Evolutionary conservation across 441 rosid genomes (phyloP), one percentile per base, ranked within the genome.

Genomic region (Gossypium aridum): DNA sequence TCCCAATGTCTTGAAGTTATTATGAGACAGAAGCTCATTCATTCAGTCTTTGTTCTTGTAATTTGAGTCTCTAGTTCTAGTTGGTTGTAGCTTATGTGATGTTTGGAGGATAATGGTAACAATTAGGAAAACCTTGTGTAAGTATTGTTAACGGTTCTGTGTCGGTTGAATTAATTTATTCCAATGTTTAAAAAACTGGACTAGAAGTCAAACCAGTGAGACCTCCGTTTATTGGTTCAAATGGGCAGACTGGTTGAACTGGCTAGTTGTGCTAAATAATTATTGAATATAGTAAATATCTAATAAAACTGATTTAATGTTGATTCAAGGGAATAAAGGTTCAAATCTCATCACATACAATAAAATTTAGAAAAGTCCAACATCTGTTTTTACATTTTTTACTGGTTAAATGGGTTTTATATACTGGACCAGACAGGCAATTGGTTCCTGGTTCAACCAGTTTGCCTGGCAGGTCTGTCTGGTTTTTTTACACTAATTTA

Each of bases 291-390:
- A 10, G 16, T 56, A 8, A 20, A 56, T 56, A 20, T 56, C 23
- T 19, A 56, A 55, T 19, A 56, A 55, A 55, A 8, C 20, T 55
- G 60, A 26, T 59, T 59, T 59, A 12, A 59, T 23, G 26, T 23
- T 59, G 64, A 23, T 59, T 59, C 64, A 59, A 59, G 62, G 62
- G 62, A 56, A 19, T 56, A 56, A 57, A 57, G n/a, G 64, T 23
- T 59, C 26, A 23, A 59, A 59, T 59, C 8, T 22, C n/a, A 59
- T 22, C n/a, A 8, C 51, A 59, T 59, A 56, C 62, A 22, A 56
- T 20, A 20, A 20, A 8, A 8, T 59, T 59, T 22, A 22, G 64
- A 59, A 23, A 59, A 20, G 64, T 22, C 25, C 16, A 57, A 20
- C 13, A 57, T 22, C 31, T 20, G 31, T 56, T 20, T 55, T 19